Evolutionary conservation across 331 rosid genomes (phyloP).

Genomic region (Quercus tomentella): DNA sequence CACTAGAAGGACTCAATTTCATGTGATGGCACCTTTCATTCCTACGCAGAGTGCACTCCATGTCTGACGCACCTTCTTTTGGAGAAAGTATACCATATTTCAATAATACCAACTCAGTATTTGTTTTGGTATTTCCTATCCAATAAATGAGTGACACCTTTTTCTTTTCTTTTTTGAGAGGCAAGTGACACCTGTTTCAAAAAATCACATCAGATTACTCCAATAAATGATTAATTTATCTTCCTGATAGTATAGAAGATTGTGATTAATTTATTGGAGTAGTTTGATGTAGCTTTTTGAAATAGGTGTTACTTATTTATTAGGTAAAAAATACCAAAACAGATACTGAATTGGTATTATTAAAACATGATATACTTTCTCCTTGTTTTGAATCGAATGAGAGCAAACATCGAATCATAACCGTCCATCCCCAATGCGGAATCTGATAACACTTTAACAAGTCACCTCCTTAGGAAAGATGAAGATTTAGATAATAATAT

Average conservation of each 20-base stretch:
- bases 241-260: too few species aligned
- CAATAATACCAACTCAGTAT: too few species aligned
- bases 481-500: background rate
- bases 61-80: conserved; percentile 6
- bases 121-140: rapidly evolving
- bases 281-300: too few species aligned
- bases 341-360: rapidly evolving
- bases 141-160: too few species aligned
- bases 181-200: too few species aligned
- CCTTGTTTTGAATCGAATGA: conserved; percentile 9
- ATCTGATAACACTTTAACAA: conserved; percentile 11
- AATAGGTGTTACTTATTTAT: too few species aligned
- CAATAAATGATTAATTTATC: too few species aligned
- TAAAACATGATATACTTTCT: too few species aligned
- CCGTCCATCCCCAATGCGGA: conserved; percentile 13
- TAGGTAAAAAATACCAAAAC: rapidly evolving
- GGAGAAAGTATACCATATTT: too few species aligned
- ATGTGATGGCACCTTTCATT: conserved; percentile 4
- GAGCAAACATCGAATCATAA: background rate
- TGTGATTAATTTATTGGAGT: too few species aligned
- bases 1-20: background rate
- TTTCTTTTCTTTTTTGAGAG: too few species aligned
- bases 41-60: conserved; percentile 36
- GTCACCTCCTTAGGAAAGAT: background rate
- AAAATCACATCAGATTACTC: too few species aligned